phyloP scores from a whole-genome alignment of 257 asterid species.

The Solanum virginianum region DNA sequence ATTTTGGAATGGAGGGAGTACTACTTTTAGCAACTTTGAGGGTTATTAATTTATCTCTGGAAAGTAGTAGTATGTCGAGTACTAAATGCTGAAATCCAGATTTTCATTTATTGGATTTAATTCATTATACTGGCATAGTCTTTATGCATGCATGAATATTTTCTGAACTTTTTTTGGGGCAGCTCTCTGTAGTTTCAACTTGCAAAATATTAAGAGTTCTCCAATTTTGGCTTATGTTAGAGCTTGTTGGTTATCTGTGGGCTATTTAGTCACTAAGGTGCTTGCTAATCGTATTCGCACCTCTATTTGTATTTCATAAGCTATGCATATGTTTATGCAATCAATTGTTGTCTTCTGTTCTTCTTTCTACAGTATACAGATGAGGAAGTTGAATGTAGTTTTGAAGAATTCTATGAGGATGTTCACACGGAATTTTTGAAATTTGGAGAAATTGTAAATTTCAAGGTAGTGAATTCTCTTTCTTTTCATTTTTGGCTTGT shows the following conservation, averaged over 20 bases:
- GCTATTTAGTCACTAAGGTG: neutral
- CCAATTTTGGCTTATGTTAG: neutral
- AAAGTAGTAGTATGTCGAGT: neutral
- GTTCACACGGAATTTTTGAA: slow-evolving; percentile 95
- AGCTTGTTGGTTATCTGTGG: neutral
- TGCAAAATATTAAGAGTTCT: neutral
- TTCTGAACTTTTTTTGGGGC: neutral
- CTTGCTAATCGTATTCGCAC: neutral
- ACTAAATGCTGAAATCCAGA: neutral
- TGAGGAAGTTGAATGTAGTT: slow-evolving; percentile 79
- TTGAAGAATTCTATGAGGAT: slow-evolving; percentile 94
- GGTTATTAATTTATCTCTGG: neutral
- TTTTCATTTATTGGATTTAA: neutral
- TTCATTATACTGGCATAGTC: neutral
- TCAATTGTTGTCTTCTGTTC: slow-evolving; percentile 22
- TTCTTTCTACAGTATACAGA: slow-evolving; percentile 62
- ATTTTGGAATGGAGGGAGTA: too few relatives aligned
- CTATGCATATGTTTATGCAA: slow-evolving; percentile 9
- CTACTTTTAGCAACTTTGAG: neutral
- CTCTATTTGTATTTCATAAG: neutral
- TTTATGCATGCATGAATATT: neutral
- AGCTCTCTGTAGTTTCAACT: neutral
- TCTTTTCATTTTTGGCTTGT: neutral
- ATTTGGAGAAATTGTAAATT: slow-evolving; percentile 85
- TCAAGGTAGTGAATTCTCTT: slow-evolving; percentile 47